A percentile compares a stretch with the other conserved stretches of the same genome.
Conservation (phyloP, 2,329 filamentous ascomycete species). For the Ceratocystiopsis sp. region DNA sequence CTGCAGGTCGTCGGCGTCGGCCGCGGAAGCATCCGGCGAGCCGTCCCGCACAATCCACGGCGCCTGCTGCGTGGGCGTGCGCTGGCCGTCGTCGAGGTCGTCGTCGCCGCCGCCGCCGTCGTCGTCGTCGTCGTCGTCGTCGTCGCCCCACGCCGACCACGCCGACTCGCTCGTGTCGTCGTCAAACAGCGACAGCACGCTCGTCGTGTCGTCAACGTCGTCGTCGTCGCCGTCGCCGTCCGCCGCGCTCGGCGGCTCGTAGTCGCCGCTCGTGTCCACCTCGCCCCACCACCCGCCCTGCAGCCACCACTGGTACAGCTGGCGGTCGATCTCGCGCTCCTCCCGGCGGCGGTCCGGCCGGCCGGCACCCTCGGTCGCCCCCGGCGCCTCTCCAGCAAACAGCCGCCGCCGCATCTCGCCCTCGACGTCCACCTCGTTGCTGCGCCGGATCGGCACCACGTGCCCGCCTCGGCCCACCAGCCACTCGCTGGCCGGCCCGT, state of each 20-base stretch:
- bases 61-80: slow-evolving; percentile 38
- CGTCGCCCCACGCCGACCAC: slow-evolving; percentile 22
- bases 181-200: slow-evolving; percentile 49
- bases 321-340: slow-evolving; percentile 53
- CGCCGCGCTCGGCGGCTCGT: slow-evolving; percentile 37
- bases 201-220: slow-evolving; percentile 70
- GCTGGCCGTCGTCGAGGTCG: slow-evolving; percentile 27
- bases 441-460: slow-evolving; percentile 33
- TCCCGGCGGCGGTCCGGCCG: slow-evolving; percentile 14
- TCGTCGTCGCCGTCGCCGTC: too few relatives aligned
- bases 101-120: slow-evolving; percentile 27
- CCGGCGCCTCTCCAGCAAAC: too few relatives aligned
- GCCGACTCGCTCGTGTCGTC: slow-evolving; percentile 13
- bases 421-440: slow-evolving; percentile 47
- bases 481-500: slow-evolving; percentile 7
- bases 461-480: slow-evolving; percentile 14
- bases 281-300: slow-evolving; percentile 72
- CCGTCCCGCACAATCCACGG: slow-evolving; percentile 24
- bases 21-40: slow-evolving; percentile 43
- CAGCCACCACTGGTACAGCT: slow-evolving; percentile 74
- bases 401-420: slow-evolving; percentile 53
- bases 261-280: slow-evolving; percentile 66
- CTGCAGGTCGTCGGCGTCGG: too few relatives aligned
- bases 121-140: slow-evolving; percentile 30
- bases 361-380: slow-evolving; percentile 13